Base-by-base conservation (phyloP, 805 yeast species). In the Cephaloascus fragrans region DNA sequence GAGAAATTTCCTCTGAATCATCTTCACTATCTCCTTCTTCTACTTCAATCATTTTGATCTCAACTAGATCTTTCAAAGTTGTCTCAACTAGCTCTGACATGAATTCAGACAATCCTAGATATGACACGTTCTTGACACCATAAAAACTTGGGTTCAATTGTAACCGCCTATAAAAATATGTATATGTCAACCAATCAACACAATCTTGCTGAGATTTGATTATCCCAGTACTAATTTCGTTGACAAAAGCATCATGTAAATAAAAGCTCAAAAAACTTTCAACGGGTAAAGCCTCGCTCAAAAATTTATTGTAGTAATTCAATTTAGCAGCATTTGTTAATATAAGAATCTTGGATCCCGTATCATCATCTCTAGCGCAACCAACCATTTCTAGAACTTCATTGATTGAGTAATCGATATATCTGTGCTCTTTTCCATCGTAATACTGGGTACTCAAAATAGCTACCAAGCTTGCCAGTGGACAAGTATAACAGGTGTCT, bases 131-230 rank as follows among this genome's bases (percentile, higher is more conserved):
- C 32, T 64, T 65, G 5, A 86, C 72, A n/a, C 88, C 96, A 52
- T 93, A 93, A 53, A 73, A 93, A 42, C 93, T 77, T 3, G 98
- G 97, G 55, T 93, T 93, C 28, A 74, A 69, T 40, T 77, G 82
- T 17, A 93, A 55, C 37, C 97, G 67, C 45, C 94, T 68, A 58
- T 86, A 93, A 51, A 89, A 83, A 48, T 79, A 83, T 0, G 95
- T 73, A 53, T 74, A 85, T 0, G 96, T 83, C 26, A 93, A 52
- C 94, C 95, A 87, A 50, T 90, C 96, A 42, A 93, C 75, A 49
- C 95, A 85, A 47, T 83, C 93, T 49, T 89, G 96, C 51, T 83
- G 77, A 5, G 74, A 67, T 35, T 65, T 69, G 41, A 90, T 71
- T 12, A 78, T 65, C 2, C 75, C 65, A 4, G 78, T 72, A 29